Evolutionary conservation across 306 rosid genomes (phyloP), one percentile per base, ranked within the genome.

Genomic region (Amphicarpaea edgeworthii): DNA sequence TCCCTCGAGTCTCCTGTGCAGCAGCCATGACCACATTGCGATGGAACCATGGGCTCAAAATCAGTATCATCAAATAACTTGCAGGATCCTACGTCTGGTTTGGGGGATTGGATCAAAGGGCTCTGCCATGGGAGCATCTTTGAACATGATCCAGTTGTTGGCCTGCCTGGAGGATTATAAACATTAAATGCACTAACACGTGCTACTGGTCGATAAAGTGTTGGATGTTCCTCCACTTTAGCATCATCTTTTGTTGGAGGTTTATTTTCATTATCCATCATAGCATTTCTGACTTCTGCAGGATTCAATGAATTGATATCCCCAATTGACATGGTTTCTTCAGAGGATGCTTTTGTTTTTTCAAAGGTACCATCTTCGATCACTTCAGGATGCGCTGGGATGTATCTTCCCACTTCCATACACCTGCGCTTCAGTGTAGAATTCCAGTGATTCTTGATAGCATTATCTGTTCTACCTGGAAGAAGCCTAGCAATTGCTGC

Each of bases 361-460:
- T 87, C 88, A 43, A 49, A 34, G 75, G 79, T 77, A 41, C 82
- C 83, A 64, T 82, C 88, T 57, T 77, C 87, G 68, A 57, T 59
- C 74, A 21, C 68, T 26, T 77, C 82, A 60, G 57, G 68, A 38
- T 57, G 46, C 49, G 55, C 53, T 3, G 75, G 41, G 34, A 75
- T 58, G 50, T 65, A 61, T 57, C 83, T 80, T 68, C 86, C 83
- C 42, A 37, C 43, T 11, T 81, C 92, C 64, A 78, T 10, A 21
- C 62, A 81, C 83, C 86, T 87, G 50, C 91, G 90, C 84, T 73
- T 91, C 19, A 91, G 87, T 7, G 97, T 87, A 76, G 96, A 91
- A 79, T 91, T 91, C 93, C 96, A 91, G 75, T 91, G 96, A 63
- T 88, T 91, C 80, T 91, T 91, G 43, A 91, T 91, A 10, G 90